Evolutionary conservation across 163 green algal genomes (phyloP).

Genomic region (Chlamydomonas reinhardtii): DNA sequence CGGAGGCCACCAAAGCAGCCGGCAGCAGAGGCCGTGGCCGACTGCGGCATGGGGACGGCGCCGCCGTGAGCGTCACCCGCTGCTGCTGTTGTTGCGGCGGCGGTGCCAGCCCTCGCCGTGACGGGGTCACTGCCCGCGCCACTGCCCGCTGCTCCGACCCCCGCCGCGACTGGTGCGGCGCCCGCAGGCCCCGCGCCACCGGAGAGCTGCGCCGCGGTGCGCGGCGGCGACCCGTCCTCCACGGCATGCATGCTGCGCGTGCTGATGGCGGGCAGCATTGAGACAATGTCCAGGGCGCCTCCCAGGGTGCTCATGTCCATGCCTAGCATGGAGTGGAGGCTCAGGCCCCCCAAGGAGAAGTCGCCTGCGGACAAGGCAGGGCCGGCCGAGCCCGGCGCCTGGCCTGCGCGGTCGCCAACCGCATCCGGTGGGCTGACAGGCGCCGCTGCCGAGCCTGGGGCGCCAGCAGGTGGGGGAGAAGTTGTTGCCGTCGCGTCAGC

Average conservation of each 20-base stretch:
- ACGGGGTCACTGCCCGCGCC: background rate
- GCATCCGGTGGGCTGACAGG: background rate
- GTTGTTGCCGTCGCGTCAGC: no score
- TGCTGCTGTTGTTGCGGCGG: background rate
- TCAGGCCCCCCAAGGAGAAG: background rate
- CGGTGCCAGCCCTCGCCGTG: background rate
- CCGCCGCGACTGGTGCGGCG: background rate
- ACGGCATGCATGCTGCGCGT: conserved; percentile 9
- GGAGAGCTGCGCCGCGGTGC: background rate
- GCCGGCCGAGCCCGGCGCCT: background rate
- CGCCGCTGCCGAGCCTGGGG: background rate
- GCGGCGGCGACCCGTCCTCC: no score
- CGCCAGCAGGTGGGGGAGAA: no score
- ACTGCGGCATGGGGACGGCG: background rate
- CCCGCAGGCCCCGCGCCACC: background rate
- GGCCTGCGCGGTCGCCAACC: background rate
- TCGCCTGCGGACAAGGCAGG: background rate
- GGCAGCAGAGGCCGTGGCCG: background rate
- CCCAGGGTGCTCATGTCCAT: background rate
- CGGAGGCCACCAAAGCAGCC: background rate
- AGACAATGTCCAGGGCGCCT: conserved; percentile 11
- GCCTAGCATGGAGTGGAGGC: background rate
- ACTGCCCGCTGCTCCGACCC: background rate
- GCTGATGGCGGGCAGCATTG: conserved; percentile 35
- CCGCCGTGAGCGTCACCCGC: background rate